Conservation (phyloP, 2,329 filamentous ascomycete genomes). For the Penicillium capsulatum region DNA sequence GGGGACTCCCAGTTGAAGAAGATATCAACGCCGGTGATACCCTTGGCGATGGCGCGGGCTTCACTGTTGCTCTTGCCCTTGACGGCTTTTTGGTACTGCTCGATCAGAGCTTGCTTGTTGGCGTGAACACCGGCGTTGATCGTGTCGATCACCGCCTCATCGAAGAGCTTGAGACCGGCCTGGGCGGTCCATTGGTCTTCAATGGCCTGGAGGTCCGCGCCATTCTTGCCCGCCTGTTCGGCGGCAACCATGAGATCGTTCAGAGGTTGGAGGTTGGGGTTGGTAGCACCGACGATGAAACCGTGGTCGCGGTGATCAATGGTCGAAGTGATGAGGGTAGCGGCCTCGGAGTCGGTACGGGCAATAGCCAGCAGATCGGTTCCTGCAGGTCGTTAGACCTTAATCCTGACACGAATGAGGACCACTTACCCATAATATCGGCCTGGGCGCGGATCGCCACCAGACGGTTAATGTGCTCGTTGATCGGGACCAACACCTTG, state of each 20-base stretch:
- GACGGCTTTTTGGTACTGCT: conserved; percentile 61
- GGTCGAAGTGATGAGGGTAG: conserved; percentile 92
- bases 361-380: conserved; percentile 85
- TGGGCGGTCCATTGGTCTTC: conserved; percentile 82
- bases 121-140: conserved; percentile 63
- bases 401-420: not conserved
- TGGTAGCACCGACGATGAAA: conserved; percentile 88
- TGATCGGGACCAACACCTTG: conserved; percentile 94
- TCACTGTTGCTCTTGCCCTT: conserved; percentile 85
- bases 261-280: conserved; percentile 75
- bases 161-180: conserved; percentile 80
- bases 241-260: conserved; percentile 87
- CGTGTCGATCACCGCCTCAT: conserved; percentile 78
- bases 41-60: conserved; percentile 72
- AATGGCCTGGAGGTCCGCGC: conserved; percentile 77
- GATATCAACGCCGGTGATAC: conserved; percentile 72
- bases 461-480: conserved; percentile 95
- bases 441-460: conserved; percentile 96
- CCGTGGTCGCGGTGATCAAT: conserved; percentile 93
- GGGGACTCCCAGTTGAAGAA: conserved; percentile 96
- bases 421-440: conserved; percentile 83
- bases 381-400: conserved; percentile 44
- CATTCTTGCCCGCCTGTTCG: conserved; percentile 74
- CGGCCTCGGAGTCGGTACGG: conserved; percentile 94
- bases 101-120: conserved; percentile 65